Evolutionary conservation across 352 stramenopile genomes (phyloP), one percentile per base, ranked within the genome.

Genomic region (Globisporangium solare): DNA sequence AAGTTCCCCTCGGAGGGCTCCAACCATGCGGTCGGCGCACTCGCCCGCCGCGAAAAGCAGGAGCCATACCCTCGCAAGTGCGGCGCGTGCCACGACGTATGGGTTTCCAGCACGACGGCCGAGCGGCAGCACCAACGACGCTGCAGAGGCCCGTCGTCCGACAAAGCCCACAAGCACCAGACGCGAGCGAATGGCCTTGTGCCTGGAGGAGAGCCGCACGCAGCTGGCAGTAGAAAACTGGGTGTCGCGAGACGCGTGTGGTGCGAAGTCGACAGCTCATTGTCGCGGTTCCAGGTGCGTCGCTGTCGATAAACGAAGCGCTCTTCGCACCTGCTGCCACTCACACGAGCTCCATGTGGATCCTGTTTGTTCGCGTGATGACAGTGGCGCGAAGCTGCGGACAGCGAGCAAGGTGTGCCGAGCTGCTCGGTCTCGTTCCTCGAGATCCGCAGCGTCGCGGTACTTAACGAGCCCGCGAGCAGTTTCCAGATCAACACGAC

Each of bases 1-100:
- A 89, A 89, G 51, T 89, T 84, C 51, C 79, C 79, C 1, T 87
- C 76, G 0, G 78, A 89, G 66, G 78, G 76, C 18, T 86, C 67
- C 54, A 85, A 85, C 49, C 53, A 14, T 39, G 47, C 8, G 17
- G 35, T 47, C 37, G 0, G 24, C 55, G 3, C 45, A 52, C 24
- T 47, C 40, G 13, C 46, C 4, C 51, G 27, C 10, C 51, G 27
- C 6, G 39, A 8, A 49, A 10, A 20, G 17, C n/a, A 41, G 7
- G 39, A 43, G 12, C 13, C 39, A 43, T 78, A 74, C 20, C 72
- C 72, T 43, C 57, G 63, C 43, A 74, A 74, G 47, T 81, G 72
- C 27, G 37, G 13, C 27, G 61, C 48, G 15, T 81, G 69, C 54
- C 54, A 54, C 11, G 45, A 37, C 7, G 73, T 58, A 21, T 81